Percentiles rank a stretch among this genome's conserved stretches.
Evolutionary conservation across 306 rosid species (phyloP).

Genomic region (Glycine tomentella): DNA sequence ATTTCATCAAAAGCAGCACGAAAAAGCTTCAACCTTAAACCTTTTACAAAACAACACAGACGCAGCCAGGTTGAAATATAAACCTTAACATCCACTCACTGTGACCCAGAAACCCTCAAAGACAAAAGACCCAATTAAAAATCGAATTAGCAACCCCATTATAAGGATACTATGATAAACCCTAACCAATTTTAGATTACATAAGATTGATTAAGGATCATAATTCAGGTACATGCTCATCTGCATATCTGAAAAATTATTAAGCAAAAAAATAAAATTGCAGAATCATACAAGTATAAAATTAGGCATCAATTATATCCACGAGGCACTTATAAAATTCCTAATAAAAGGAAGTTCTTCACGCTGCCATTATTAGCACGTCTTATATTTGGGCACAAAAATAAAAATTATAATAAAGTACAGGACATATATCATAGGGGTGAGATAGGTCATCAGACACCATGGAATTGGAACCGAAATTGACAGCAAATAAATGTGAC

Average conservation of each 20-base stretch:
- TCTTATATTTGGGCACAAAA: neutral
- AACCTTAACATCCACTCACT: slow-evolving; percentile 16
- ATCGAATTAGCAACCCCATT: slow-evolving; percentile 45
- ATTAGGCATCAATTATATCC: slow-evolving; percentile 50
- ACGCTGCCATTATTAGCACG: slow-evolving; percentile 36
- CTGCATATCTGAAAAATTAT: slow-evolving; percentile 23
- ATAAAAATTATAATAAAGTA: slow-evolving; percentile 16
- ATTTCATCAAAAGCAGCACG: slow-evolving; percentile 17
- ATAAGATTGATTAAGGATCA: slow-evolving; percentile 50
- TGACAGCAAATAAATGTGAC: slow-evolving; percentile 62
- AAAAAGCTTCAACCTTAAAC: slow-evolving; percentile 29
- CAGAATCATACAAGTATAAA: slow-evolving; percentile 37
- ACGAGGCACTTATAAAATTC: slow-evolving; percentile 31
- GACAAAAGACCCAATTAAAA: slow-evolving; percentile 41
- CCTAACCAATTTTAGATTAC: slow-evolving; percentile 59
- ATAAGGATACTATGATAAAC: slow-evolving; percentile 42
- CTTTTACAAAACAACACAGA: neutral
- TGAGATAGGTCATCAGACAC: slow-evolving; percentile 42
- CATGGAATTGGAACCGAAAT: slow-evolving; percentile 32
- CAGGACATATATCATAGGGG: slow-evolving; percentile 35
- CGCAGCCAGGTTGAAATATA: neutral
- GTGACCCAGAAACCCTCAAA: slow-evolving; percentile 1
- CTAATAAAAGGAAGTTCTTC: slow-evolving; percentile 40
- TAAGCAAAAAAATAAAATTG: neutral
- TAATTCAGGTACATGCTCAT: slow-evolving; percentile 57